These are phyloP conservation scores for Geotrichum australiense DNA, from an alignment of 1,139 yeast species.

Conservation along the genomic window DNA sequence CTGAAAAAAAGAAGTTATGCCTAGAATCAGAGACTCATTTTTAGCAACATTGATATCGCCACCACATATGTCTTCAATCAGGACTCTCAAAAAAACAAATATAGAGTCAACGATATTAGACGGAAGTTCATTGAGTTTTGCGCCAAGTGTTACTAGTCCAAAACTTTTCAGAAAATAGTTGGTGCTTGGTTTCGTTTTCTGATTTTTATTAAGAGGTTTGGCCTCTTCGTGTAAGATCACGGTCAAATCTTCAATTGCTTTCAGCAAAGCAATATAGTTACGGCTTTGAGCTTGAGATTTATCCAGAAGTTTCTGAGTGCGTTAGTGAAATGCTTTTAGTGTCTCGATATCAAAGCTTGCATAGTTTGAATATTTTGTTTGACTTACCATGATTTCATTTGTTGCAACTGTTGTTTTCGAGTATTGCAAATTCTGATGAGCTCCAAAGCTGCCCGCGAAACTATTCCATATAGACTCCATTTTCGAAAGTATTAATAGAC, in stretches of 20 bases:
- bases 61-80: constrained; percentile 19
- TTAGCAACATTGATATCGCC: constrained; percentile 17
- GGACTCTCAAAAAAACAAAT: constrained; percentile 19
- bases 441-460: constrained; percentile 15
- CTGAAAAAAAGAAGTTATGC: constrained; percentile 21
- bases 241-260: constrained; percentile 8
- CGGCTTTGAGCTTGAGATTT: constrained; percentile 13
- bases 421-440: too few species aligned
- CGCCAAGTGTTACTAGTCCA: constrained; percentile 19
- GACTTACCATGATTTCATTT: constrained; percentile 16
- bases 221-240: background rate
- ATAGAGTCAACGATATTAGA: constrained; percentile 16
- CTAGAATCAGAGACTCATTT: constrained; percentile 19
- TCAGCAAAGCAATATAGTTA: constrained; percentile 5
- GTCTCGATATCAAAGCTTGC: background rate
- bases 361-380: constrained; percentile 8
- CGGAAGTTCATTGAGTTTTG: constrained; percentile 19
- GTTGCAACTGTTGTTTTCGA: constrained; percentile 21
- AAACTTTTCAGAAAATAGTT: constrained; percentile 21
- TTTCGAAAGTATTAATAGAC: too few species aligned
- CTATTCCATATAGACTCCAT: constrained; percentile 22
- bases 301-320: constrained; percentile 9
- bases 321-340: background rate
- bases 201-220: constrained; percentile 1
- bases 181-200: constrained; percentile 16